Conservation (phyloP, 306 rosid species). For the Gastrolobium villosum region DNA sequence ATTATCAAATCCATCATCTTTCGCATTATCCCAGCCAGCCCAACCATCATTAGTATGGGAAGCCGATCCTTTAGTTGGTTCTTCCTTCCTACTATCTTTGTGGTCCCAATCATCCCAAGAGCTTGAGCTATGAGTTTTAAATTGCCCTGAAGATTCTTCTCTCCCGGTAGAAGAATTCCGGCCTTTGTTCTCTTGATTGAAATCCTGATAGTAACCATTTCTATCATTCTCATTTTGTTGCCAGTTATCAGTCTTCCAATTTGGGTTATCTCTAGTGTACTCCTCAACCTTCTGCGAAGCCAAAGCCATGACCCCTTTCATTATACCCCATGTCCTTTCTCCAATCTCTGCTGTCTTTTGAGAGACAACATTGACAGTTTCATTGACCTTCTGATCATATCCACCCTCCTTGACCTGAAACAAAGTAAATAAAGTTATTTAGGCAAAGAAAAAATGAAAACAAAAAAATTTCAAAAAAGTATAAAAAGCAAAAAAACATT, state of each 20-base stretch:
- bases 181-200: slow-evolving; percentile 65
- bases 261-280: slow-evolving; percentile 70
- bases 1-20: slow-evolving; percentile 84
- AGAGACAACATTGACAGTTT: slow-evolving; percentile 87
- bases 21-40: slow-evolving; percentile 97
- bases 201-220: slow-evolving; percentile 82
- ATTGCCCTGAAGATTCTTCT: slow-evolving; percentile 70
- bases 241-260: slow-evolving; percentile 68
- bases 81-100: slow-evolving; percentile 72
- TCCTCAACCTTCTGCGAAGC: slow-evolving; percentile 96
- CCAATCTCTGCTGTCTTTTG: slow-evolving; percentile 92
- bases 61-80: slow-evolving; percentile 61
- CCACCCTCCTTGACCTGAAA: slow-evolving; percentile 93
- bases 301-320: slow-evolving; percentile 95
- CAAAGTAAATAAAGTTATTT: not conserved
- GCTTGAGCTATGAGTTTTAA: slow-evolving; percentile 56
- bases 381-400: slow-evolving; percentile 89
- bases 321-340: slow-evolving; percentile 90
- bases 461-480: not conserved
- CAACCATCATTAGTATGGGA: slow-evolving; percentile 71
- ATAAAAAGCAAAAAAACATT: not conserved
- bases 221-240: slow-evolving; percentile 67
- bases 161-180: slow-evolving; percentile 70
- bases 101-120: slow-evolving; percentile 94
- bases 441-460: not conserved